Evolutionary conservation across 345 rosid genomes (phyloP), one percentile per base, ranked within the genome.

Genomic region (Melastoma malabathricum): DNA sequence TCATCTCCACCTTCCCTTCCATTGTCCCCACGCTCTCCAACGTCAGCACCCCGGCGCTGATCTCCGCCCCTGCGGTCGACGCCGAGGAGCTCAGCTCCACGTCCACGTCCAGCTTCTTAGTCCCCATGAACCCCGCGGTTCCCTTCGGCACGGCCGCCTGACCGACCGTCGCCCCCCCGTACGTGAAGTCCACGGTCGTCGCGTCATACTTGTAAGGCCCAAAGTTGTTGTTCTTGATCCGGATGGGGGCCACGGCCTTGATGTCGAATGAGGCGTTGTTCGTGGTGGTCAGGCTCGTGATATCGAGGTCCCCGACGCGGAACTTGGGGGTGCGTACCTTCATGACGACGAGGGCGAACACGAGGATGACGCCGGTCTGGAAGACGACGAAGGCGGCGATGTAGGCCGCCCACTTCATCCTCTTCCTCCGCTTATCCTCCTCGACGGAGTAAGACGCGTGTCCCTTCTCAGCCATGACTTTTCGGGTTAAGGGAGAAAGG

Each of bases 161-260:
- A 6, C 38, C 38, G 9, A 29, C 38, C 38, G 38, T 29, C 38
- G 9, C 38, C 8, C 38, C 38, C 38, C 38, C 38, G 38, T 9
- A 34, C 12, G 12, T 34, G 41, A 34, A 34, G 16, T 52, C 6
- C 19, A 62, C 41, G 13, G 14, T 14, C 38, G 60, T 62, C 2
- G 60, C 9, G 14, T 62, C 66, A 15, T 55, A 62, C 51, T 62
- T 62, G 54, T 62, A 62, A 2, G 55, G 66, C 8, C 66, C 66
- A 46, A 62, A 55, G 51, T 62, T 55, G 44, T 44, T 0, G 60
- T 62, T 62, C 60, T 56, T 55, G 55, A 62, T 27, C 56, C 55
- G 55, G 16, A 62, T 0, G 7, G 59, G 60, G 1, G 60, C 15
- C 6, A 44, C 14, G 13, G 55, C 18, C 59, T 47, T 62, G 64